phyloP scores from a whole-genome alignment of 1,284 basidiomycete genomes.

The Phenoliferia sp. region DNA sequence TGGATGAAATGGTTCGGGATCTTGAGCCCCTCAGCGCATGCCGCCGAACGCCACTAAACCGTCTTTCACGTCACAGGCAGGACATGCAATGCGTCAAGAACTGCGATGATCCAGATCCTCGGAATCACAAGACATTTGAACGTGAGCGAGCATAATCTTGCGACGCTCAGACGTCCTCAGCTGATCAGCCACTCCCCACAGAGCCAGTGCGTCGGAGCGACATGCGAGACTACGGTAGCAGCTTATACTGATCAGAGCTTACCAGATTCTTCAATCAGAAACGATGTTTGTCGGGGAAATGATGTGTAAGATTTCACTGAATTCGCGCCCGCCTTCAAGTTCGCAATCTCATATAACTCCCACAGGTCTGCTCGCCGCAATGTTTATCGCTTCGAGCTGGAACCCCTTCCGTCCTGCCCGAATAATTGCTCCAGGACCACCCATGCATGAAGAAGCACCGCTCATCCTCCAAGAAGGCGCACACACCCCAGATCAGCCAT shows the following conservation, averaged over 20 bases:
- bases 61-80: constrained; percentile 10
- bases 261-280: background rate
- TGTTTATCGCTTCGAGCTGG: constrained; percentile 21
- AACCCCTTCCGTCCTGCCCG: constrained; percentile 10
- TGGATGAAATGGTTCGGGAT: background rate
- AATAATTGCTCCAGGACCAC: background rate
- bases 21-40: background rate
- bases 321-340: background rate
- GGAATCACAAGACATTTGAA: background rate
- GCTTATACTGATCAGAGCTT: background rate
- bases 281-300: background rate
- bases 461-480: constrained; percentile 9
- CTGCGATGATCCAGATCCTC: background rate
- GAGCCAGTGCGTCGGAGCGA: constrained; percentile 7
- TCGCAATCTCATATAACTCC: no score
- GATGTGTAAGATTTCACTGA: background rate
- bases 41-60: background rate
- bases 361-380: constrained; percentile 23
- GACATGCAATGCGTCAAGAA: background rate
- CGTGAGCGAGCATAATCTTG: background rate
- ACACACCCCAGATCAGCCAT: background rate
- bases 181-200: background rate
- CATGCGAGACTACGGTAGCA: background rate
- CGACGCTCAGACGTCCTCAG: background rate
- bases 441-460: constrained; percentile 7